These are phyloP conservation scores for Capronia coronata DNA, from an alignment of 2,329 filamentous ascomycete species.

Conservation along the genomic window DNA sequence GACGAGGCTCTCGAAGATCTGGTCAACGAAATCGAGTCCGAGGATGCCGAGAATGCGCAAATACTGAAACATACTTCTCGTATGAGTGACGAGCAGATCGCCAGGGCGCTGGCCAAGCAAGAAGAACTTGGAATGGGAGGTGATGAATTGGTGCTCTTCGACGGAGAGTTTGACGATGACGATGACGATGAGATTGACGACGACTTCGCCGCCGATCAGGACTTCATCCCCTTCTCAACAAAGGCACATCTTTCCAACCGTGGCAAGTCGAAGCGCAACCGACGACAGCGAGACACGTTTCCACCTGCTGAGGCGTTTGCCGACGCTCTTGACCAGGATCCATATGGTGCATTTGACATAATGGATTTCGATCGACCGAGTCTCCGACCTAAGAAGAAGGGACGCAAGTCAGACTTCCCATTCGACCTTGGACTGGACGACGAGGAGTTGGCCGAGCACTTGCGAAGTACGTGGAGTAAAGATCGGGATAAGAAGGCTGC, in stretches of 20 bases:
- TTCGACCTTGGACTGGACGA: slow-evolving; percentile 52
- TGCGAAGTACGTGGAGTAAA: slow-evolving; percentile 57
- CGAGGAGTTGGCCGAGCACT: slow-evolving; percentile 56
- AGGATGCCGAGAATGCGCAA: slow-evolving; percentile 35
- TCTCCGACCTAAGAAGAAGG: slow-evolving; percentile 59
- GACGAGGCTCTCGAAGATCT: slow-evolving; percentile 32
- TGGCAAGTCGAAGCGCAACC: slow-evolving; percentile 27
- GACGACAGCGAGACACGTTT: slow-evolving; percentile 37
- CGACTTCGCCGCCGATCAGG: slow-evolving; percentile 20
- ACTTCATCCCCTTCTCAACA: slow-evolving; percentile 25
- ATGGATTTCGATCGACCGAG: slow-evolving; percentile 75
- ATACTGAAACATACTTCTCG: slow-evolving; percentile 34
- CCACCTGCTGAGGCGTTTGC: slow-evolving; percentile 52
- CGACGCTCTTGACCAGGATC: slow-evolving; percentile 53
- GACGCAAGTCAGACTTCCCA: slow-evolving; percentile 49
- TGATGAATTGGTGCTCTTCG: slow-evolving; percentile 54
- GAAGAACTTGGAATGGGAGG: slow-evolving; percentile 57
- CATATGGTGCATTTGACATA: slow-evolving; percentile 68
- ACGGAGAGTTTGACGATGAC: slow-evolving; percentile 41
- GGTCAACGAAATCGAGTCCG: slow-evolving; percentile 37
- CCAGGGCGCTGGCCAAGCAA: slow-evolving; percentile 55
- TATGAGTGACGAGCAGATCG: slow-evolving; percentile 57
- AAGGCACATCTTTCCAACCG: slow-evolving; percentile 25
- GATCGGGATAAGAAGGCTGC: slow-evolving; percentile 66
- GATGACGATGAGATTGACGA: slow-evolving; percentile 29